phyloP scores from a whole-genome alignment of 2,329 filamentous ascomycete genomes.

The Zymoseptoria ardabiliae region DNA sequence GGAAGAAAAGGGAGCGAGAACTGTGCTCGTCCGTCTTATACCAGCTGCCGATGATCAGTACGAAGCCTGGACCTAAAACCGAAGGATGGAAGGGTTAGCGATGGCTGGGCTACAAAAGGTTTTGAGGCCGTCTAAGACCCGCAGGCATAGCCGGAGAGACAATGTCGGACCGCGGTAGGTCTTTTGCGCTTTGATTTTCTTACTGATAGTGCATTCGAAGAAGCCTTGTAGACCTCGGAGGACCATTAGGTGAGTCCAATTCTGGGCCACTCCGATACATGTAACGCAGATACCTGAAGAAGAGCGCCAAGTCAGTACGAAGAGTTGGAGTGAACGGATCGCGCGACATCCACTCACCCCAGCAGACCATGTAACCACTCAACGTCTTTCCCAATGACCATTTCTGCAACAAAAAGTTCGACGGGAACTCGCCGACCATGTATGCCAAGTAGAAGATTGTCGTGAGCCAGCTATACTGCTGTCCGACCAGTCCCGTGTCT shows the following conservation, averaged over 20 bases:
- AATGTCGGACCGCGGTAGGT: too few relatives aligned
- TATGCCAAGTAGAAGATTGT: conserved; percentile 40
- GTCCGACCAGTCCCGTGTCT: conserved; percentile 30
- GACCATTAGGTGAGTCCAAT: conserved; percentile 31
- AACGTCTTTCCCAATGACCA: conserved; percentile 32
- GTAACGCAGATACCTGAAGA: conserved; percentile 20
- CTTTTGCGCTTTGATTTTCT: too few relatives aligned
- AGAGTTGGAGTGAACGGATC: neutral
- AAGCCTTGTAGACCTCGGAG: conserved; percentile 32
- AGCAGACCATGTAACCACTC: conserved; percentile 31
- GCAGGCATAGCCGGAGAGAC: too few relatives aligned
- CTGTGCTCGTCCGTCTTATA: conserved; percentile 32
- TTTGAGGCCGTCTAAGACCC: too few relatives aligned
- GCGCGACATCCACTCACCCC: conserved; percentile 12
- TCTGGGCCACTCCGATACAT: conserved; percentile 25
- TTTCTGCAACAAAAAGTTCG: conserved; percentile 30
- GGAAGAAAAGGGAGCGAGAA: conserved; percentile 31
- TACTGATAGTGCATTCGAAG: conserved; percentile 32
- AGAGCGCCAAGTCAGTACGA: neutral
- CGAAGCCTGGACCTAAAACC: conserved; percentile 23
- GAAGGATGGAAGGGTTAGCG: too few relatives aligned
- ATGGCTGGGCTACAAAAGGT: too few relatives aligned
- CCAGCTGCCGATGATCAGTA: conserved; percentile 31
- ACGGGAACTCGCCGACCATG: conserved; percentile 31
- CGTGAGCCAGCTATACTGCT: conserved; percentile 36